Base-by-base conservation (phyloP, 73 alveolate species). In the Paramecium bursaria region DNA sequence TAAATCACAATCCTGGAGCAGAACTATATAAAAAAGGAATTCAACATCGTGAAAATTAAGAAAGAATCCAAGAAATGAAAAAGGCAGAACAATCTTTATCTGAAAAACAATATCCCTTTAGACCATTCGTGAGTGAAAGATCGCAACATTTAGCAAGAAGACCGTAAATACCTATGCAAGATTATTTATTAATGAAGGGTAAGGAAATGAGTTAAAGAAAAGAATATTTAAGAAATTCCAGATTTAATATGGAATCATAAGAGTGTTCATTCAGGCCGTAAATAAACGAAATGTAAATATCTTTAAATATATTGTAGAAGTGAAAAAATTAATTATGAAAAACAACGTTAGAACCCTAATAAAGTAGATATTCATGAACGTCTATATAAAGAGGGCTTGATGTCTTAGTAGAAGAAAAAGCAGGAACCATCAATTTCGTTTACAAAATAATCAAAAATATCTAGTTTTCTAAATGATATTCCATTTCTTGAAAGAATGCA, bases 401-500 rank as follows among this genome's bases (percentile, higher is more conserved):
- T 19, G 13, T 27, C 76, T 2, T 3, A 30, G 26, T 30, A 57
- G 26, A 57, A 30, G 22, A 57, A 57, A 31, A 57, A 57, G 33
- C 51, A n/a, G n/a, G n/a, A n/a, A n/a, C n/a, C n/a, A n/a, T n/a
- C n/a, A 57, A 11, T 30, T 50, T 27, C 27, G 76, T n/a, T 3
- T 30, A 57, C 17, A 30, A 17, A 27, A 30, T 11, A 27, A 57
- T 57, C 33, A 57, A 30, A 30, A 48, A n/a, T 4, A 9, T 2
- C 27, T 57, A 50, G 33, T 30, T 1, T 57, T 50, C 33, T 50
- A 48, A 23, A 48, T 0, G 76, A 57, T 27, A 57, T 57, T 27
- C 76, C 76, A 26, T 57, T 57, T 26, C 9, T 57, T 30, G 76
- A 57, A 27, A 57, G 76, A 57, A 57, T 57, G 76, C 51, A 57